Conservation (phyloP, 345 rosid species). For the Triadica sebifera region DNA sequence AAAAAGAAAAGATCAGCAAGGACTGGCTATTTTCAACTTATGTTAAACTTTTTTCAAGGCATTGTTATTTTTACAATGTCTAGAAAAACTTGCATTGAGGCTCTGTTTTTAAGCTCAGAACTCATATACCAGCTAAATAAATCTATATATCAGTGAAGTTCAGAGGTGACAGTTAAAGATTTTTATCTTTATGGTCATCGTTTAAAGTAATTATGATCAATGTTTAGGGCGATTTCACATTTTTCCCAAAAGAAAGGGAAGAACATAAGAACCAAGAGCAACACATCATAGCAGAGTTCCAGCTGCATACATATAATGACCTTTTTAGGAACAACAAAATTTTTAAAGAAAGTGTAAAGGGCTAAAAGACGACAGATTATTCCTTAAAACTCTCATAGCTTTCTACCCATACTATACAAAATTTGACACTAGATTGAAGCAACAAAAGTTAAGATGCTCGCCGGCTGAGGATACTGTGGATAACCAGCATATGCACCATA, state of each 20-base stretch:
- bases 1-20: background rate
- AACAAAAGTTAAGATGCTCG: background rate
- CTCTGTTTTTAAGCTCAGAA: background rate
- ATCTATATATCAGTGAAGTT: background rate
- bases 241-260: background rate
- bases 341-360: background rate
- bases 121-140: background rate
- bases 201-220: background rate
- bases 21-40: background rate
- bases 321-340: background rate
- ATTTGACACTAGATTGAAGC: background rate
- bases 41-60: background rate
- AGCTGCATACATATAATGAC: background rate
- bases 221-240: background rate
- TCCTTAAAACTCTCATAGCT: background rate
- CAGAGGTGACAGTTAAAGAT: background rate
- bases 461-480: conserved; percentile 87
- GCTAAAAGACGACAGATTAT: background rate
- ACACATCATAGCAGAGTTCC: background rate
- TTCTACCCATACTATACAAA: background rate
- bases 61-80: background rate
- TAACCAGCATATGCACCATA: conserved; percentile 89
- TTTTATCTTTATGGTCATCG: background rate
- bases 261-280: background rate
- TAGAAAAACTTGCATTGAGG: background rate